These are phyloP conservation scores for Ramaria rubella DNA, from an alignment of 768 basidiomycete species.

Conservation along the genomic window DNA sequence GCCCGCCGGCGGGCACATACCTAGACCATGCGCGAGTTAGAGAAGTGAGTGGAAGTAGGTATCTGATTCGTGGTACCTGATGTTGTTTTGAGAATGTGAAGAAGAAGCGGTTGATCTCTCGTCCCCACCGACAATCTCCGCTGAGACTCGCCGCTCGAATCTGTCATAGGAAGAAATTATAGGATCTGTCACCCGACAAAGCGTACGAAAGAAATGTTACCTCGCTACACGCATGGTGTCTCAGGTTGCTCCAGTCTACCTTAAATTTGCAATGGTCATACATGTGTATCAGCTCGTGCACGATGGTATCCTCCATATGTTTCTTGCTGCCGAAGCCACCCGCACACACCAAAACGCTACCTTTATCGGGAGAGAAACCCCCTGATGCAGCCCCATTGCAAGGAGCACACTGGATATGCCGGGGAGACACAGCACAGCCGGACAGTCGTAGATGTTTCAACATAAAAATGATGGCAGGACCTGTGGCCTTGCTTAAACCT, in stretches of 20 bases:
- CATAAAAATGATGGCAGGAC: constrained; percentile 86
- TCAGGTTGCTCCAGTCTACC: constrained; percentile 82
- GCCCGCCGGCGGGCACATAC: constrained; percentile 88
- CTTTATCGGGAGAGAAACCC: constrained; percentile 73
- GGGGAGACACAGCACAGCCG: constrained; percentile 61
- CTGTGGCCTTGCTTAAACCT: constrained; percentile 32
- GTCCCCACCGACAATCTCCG: constrained; percentile 84
- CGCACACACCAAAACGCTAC: constrained; percentile 80
- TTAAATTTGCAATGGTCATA: constrained; percentile 95
- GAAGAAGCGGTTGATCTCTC: constrained; percentile 75
- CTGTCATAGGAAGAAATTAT: constrained; percentile 33
- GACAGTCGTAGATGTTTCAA: constrained; percentile 77
- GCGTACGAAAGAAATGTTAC: constrained; percentile 34
- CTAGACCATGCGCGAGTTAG: constrained; percentile 31
- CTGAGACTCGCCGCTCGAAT: constrained; percentile 92
- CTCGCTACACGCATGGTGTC: constrained; percentile 97
- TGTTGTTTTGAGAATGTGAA: constrained; percentile 87
- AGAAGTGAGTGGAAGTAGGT: constrained; percentile 5
- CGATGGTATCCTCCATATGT: constrained; percentile 89
- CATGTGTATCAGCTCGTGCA: constrained; percentile 92
- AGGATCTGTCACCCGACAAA: constrained; percentile 5
- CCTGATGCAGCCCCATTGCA: constrained; percentile 61
- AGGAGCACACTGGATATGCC: constrained; percentile 77
- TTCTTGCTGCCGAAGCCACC: constrained; percentile 72
- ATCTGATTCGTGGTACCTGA: constrained; percentile 49